Conservation (phyloP, 2,329 filamentous ascomycete genomes). For the Sphaerostilbella broomeana region DNA sequence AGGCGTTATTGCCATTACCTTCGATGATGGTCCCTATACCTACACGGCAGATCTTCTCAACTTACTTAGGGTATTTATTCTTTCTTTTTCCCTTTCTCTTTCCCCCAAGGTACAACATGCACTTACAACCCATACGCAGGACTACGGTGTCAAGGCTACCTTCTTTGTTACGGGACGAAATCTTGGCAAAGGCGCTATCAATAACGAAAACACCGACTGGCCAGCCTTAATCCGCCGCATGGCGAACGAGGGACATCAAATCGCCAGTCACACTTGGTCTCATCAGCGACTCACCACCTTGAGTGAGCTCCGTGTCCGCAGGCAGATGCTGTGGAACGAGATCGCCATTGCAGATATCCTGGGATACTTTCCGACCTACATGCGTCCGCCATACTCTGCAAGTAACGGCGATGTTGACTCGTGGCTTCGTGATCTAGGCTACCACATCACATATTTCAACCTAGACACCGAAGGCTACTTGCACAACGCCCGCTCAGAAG, state of each 20-base stretch:
- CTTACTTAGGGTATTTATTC: slow-evolving; percentile 23
- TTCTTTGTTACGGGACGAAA: slow-evolving; percentile 33
- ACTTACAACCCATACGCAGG: too few species aligned
- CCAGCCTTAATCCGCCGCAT: slow-evolving; percentile 36
- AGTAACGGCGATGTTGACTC: slow-evolving; percentile 34
- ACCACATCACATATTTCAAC: slow-evolving; percentile 54
- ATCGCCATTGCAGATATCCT: slow-evolving; percentile 35
- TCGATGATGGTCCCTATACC: slow-evolving; percentile 39
- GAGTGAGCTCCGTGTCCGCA: slow-evolving; percentile 25
- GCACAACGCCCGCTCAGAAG: slow-evolving; percentile 42
- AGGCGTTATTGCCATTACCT: slow-evolving; percentile 37
- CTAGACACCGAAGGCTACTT: slow-evolving; percentile 56
- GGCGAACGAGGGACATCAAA: slow-evolving; percentile 49
- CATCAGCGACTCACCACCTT: slow-evolving; percentile 37
- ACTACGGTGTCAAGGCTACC: slow-evolving; percentile 32
- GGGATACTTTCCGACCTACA: slow-evolving; percentile 36
- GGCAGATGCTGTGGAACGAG: slow-evolving; percentile 39
- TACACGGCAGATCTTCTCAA: slow-evolving; percentile 38
- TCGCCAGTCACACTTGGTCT: slow-evolving; percentile 48
- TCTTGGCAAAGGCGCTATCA: slow-evolving; percentile 37
- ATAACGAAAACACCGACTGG: slow-evolving; percentile 31
- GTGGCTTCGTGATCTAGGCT: slow-evolving; percentile 40
- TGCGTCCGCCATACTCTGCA: slow-evolving; percentile 42
- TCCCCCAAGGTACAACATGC: too few species aligned
- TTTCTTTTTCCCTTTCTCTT: background rate